Evolutionary conservation across 371 early-diverging fungal species (phyloP), one percentile per base, ranked within the genome.

Genomic region (Apophysomyces variabilis): DNA sequence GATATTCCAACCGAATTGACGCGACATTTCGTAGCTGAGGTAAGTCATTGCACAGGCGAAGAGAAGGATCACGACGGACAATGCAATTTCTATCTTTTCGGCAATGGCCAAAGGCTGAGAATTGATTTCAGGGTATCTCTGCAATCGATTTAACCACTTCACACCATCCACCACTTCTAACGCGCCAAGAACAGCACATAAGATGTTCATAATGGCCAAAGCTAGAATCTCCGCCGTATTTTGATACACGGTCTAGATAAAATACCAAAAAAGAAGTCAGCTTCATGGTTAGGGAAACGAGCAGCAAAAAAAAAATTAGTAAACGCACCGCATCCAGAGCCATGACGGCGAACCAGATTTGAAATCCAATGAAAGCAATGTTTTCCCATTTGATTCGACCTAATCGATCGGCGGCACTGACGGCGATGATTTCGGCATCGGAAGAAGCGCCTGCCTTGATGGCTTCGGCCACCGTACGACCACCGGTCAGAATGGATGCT

Each of bases 301-400:
- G 38, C 46, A 12, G 14, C 13, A 16, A 6, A 13, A 13, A n/a
- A 45, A 36, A 38, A 7, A 18, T 18, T 18, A 18, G 18, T 0
- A 57, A 47, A 76, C 74, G 68, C 80, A 78, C 83, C 37, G 84
- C 84, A 66, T 83, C 84, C 41, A 83, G 66, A 3, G 67, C 75
- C 78, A 78, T 78, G 59, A 69, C 75, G n/a, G 75, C 45, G 58
- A 78, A 78, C 75, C 75, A 78, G 21, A 71, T 65, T 64, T 78
- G 78, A 50, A 78, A 78, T 35, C 75, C 75, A 58, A 75, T 69
- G 61, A 78, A 75, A 21, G 78, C 78, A 57, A 78, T 68, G 32
- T 78, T 78, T 54, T 78, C 78, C 78, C 78, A 78, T 61, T 75
- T 75, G 61, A 78, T 78, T 35, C 73, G 60, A n/a, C 67, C 70